These are phyloP conservation scores for Stereum hirsutum DNA, from an alignment of 1,284 basidiomycete genomes.

Conservation along the genomic window DNA sequence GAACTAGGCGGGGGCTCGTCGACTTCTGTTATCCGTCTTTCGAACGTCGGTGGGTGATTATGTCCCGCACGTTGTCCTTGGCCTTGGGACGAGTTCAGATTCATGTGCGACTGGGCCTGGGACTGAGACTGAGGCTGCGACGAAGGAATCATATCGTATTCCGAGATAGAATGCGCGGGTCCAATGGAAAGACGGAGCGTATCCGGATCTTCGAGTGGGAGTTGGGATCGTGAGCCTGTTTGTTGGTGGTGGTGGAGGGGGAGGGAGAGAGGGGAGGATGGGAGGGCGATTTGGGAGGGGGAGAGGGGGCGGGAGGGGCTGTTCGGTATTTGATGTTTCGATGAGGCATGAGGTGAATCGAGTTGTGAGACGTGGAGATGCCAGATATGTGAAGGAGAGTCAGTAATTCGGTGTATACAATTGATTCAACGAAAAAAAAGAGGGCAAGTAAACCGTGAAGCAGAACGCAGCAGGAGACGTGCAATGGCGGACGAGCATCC, in stretches of 20 bases:
- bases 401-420: no score
- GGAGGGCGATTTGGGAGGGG: slow-evolving; percentile 14
- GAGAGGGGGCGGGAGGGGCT: no score
- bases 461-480: background rate
- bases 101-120: no score
- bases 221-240: slow-evolving; percentile 16
- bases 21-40: slow-evolving; percentile 36
- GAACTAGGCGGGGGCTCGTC: slow-evolving; percentile 20
- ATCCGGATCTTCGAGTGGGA: background rate
- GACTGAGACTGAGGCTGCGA: no score
- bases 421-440: slow-evolving; percentile 8
- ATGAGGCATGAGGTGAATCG: no score
- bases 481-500: background rate
- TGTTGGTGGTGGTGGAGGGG: slow-evolving; percentile 61
- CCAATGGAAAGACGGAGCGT: slow-evolving; percentile 28
- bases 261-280: slow-evolving; percentile 42
- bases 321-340: no score
- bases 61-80: no score
- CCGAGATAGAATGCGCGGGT: slow-evolving; percentile 49
- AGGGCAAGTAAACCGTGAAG: background rate
- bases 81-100: no score
- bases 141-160: no score
- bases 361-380: no score
- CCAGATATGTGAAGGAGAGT: no score
- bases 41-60: slow-evolving; percentile 18